Conservation (phyloP, 2,329 filamentous ascomycete genomes). For the Penicillium sp. region DNA sequence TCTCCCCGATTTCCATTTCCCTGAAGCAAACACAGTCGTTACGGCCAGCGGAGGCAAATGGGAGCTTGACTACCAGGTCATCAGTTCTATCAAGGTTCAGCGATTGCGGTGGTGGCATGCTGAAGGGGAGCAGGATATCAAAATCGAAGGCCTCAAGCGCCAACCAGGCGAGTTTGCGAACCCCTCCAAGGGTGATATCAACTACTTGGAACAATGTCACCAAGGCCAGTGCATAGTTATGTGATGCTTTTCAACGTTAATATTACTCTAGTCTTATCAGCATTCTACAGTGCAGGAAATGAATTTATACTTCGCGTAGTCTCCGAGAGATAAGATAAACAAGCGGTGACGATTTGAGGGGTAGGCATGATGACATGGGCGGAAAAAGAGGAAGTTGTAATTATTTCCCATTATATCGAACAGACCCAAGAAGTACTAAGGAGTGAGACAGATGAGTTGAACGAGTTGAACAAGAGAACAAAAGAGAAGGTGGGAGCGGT, state of each 20-base stretch:
- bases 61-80: conserved; percentile 71
- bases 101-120: conserved; percentile 88
- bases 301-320: background rate
- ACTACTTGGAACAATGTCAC: conserved; percentile 64
- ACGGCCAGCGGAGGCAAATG: conserved; percentile 82
- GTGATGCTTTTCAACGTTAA: conserved; percentile 29
- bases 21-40: conserved; percentile 64
- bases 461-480: background rate
- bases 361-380: conserved; percentile 11
- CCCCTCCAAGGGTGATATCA: conserved; percentile 64
- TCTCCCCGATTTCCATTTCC: conserved; percentile 89
- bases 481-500: conserved; percentile 14
- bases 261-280: background rate
- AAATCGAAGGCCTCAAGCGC: conserved; percentile 66
- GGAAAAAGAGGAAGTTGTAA: background rate
- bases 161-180: conserved; percentile 39
- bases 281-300: background rate
- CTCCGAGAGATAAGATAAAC: conserved; percentile 25
- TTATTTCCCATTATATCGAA: background rate
- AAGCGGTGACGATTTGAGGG: conserved; percentile 22
- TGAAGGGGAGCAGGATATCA: conserved; percentile 74
- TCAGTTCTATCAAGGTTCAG: conserved; percentile 65
- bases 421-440: background rate
- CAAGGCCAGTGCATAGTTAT: conserved; percentile 49
- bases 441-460: background rate